Evolutionary conservation across 2,329 filamentous ascomycete genomes (phyloP), one percentile per base, ranked within the genome.

Genomic region (Ophiostoma montium): DNA sequence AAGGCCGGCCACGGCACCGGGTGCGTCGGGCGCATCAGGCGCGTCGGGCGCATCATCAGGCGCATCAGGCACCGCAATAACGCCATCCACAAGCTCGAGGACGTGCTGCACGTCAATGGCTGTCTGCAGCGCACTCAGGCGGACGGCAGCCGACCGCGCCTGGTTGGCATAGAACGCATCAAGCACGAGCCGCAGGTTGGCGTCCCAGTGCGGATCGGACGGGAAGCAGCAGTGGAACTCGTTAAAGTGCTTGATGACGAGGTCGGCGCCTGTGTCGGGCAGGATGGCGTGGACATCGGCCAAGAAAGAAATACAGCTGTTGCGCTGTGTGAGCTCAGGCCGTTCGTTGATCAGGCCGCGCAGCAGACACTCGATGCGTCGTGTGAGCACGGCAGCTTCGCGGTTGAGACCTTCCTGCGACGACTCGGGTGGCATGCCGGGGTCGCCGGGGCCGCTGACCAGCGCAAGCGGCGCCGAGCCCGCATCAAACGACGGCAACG

Each of bases 211-310:
- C 43, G 71, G 63, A 56, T 86, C 81, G 0, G 83, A 84, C 2
- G 84, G 84, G 41, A 81, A 82, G 57, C 84, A 84, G 57, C 78
- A 80, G 42, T 81, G 71, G 54, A 83, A 82, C 48, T 84, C 76
- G 49, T 74, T 72, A 54, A 82, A 84, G 59, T 85, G 78, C 41
- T 78, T 73, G 39, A 87, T 71, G 21, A 86, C 73, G 11, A 82
- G 67, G 43, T 72, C 73, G 2, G 75, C 80, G 9, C 78, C 75
- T 4, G 75, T 73, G 58, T 87, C 79, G 6, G 79, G 78, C 9
- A 87, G 69, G 33, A 77, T 70, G 15, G 68, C 65, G 49, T 81
- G 75, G 15, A 85, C 71, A 21, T 71, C 68, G 30, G 76, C 70
- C 53, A 88, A 79, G 57, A 87, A 82, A 18, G 71, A 66, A 62